Conservation (phyloP, 257 asterid genomes). For the Capsicum rhomboideum region DNA sequence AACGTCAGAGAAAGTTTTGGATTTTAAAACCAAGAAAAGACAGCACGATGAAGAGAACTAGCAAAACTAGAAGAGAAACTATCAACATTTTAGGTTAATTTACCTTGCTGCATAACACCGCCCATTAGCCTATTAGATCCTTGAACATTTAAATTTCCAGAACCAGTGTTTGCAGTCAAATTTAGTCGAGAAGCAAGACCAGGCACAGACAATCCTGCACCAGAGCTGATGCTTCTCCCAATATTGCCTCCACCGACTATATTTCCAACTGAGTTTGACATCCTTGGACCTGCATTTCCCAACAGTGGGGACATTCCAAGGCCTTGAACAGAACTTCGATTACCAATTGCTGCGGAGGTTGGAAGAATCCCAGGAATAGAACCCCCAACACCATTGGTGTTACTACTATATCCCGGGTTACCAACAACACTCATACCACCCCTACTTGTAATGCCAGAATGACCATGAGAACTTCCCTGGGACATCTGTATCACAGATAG, state of each 20-base stretch:
- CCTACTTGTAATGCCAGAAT: slow-evolving; percentile 77
- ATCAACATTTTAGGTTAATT: neutral
- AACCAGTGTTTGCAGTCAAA: slow-evolving; percentile 53
- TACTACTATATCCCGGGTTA: slow-evolving; percentile 70
- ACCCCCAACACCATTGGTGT: slow-evolving; percentile 76
- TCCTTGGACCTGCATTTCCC: slow-evolving; percentile 79
- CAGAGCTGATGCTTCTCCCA: slow-evolving; percentile 83
- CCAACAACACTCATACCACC: slow-evolving; percentile 82
- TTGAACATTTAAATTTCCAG: slow-evolving; percentile 78
- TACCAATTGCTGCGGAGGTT: slow-evolving; percentile 78
- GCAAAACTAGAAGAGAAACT: neutral
- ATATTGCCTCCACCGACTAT: slow-evolving; percentile 83
- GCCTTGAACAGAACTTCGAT: slow-evolving; percentile 70
- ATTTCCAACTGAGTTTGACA: slow-evolving; percentile 75
- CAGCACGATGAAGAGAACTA: neutral
- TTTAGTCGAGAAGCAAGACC: slow-evolving; percentile 82
- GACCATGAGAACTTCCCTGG: slow-evolving; percentile 78
- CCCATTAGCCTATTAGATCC: slow-evolving; percentile 84
- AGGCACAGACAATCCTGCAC: slow-evolving; percentile 88
- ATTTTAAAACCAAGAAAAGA: neutral
- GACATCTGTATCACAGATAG: slow-evolving; percentile 54
- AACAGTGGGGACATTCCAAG: slow-evolving; percentile 67
- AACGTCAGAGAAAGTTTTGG: neutral
- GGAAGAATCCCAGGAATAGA: slow-evolving; percentile 91
- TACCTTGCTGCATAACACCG: slow-evolving; percentile 93